Percentiles rank a stretch among this genome's conserved stretches.
Evolutionary conservation across 169 alveolate species (phyloP).

Genomic region (Ophryocystis elektroscirrha): DNA sequence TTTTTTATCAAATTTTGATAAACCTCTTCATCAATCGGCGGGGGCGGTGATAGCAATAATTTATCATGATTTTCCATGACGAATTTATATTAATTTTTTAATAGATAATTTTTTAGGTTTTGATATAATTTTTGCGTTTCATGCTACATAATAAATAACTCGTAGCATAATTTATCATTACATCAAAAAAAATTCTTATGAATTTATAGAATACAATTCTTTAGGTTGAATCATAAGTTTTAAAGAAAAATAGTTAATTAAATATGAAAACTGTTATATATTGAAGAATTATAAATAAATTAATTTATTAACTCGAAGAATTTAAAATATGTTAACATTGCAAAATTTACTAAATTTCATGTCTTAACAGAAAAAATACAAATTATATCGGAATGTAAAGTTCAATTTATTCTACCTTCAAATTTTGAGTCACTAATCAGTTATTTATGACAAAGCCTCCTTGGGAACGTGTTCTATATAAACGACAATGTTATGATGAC

Average conservation of each 20-base stretch:
- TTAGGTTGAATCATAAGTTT: neutral
- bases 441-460: neutral
- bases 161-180: conserved; percentile 2
- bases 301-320: neutral
- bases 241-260: neutral
- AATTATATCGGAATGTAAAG: neutral
- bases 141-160: conserved; percentile 2
- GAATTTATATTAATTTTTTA: neutral
- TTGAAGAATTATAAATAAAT: neutral
- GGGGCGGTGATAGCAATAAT: neutral
- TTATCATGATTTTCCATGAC: neutral
- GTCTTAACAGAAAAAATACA: conserved; percentile 1
- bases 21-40: neutral
- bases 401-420: neutral
- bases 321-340: neutral
- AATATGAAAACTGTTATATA: neutral
- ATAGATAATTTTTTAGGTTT: neutral
- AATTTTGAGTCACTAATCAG: neutral
- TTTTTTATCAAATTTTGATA: neutral
- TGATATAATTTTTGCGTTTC: neutral
- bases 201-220: neutral
- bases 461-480: neutral
- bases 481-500: neutral
- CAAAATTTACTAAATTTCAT: conserved; percentile 2
- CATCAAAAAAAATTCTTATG: neutral